A percentile compares a stretch with the other conserved stretches of the same genome.
Conservation (phyloP, 1,284 basidiomycete genomes). For the Ceratorhiza oryzae-sativae region DNA sequence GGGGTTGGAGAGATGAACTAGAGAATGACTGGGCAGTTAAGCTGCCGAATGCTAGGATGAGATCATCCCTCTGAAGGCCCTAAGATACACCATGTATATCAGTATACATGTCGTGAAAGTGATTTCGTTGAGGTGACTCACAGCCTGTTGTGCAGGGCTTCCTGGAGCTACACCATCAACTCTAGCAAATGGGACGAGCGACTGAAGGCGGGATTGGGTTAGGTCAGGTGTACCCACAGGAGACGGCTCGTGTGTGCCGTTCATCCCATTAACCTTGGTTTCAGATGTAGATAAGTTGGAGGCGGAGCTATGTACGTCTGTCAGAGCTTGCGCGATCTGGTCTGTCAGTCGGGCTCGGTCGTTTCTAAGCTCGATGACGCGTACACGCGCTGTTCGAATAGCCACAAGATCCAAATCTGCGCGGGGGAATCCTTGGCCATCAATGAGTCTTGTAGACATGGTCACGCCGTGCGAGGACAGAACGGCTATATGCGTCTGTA, state of each 20-base stretch:
- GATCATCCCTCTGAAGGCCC: slow-evolving; percentile 75
- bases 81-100: slow-evolving; percentile 48
- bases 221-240: slow-evolving; percentile 16
- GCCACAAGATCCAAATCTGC: slow-evolving; percentile 84
- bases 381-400: slow-evolving; percentile 74
- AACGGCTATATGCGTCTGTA: slow-evolving; percentile 65
- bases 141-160: slow-evolving; percentile 81
- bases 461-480: slow-evolving; percentile 58
- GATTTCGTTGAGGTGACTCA: slow-evolving; percentile 54
- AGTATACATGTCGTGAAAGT: neutral
- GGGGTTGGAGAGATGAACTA: slow-evolving; percentile 64
- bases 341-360: slow-evolving; percentile 73
- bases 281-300: slow-evolving; percentile 50
- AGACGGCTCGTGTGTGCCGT: slow-evolving; percentile 18
- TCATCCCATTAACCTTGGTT: slow-evolving; percentile 18
- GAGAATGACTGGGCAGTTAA: slow-evolving; percentile 63
- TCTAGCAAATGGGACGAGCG: slow-evolving; percentile 62
- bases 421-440: slow-evolving; percentile 84
- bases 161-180: slow-evolving; percentile 78
- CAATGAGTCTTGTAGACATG: slow-evolving; percentile 72
- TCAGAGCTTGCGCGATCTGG: slow-evolving; percentile 69
- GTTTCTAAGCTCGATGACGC: slow-evolving; percentile 79
- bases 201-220: slow-evolving; percentile 23
- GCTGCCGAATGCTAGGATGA: slow-evolving; percentile 74
- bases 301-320: slow-evolving; percentile 63